Base-by-base conservation (phyloP, 257 asterid genomes). In the Ajuga chamaepitys region DNA sequence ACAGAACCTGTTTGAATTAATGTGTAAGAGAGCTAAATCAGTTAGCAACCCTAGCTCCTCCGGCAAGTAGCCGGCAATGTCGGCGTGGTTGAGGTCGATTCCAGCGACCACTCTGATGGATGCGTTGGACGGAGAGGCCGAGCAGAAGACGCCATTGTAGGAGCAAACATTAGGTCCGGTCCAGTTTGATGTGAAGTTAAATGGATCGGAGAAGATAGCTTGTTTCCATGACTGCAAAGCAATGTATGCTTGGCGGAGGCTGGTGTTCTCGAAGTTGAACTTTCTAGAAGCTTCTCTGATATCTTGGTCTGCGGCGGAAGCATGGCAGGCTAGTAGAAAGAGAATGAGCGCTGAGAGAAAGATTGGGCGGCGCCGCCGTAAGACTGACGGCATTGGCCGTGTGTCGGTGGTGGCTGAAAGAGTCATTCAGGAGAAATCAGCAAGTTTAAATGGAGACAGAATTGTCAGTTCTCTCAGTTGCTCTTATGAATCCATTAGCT, bases 181-280 rank as follows among this genome's bases (percentile, higher is more conserved):
- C 89, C 89, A 83, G 48, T 76, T 74, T 0, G 73, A 5, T 0
- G 89, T 83, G 68, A 78, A 73, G 67, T 83, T 83, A 70, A 67
- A 71, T 6, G 89, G 86, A 76, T 83, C 89, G 24, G 89, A 83
- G 76, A 58, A 75, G 30, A 83, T 83, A 4, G 82, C 79, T 0
- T 52, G 64, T 42, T 83, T 80, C 86, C 84, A 80, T 7, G 89
- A 72, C 10, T 78, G 89, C 20, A 83, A 32, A 2, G 89, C 89
- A 67, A 63, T 73, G 86, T 83, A 80, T 35, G 89, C 89, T 51
- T 58, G 81, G 17, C 78, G 76, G 64, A 82, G 80, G 4, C 72
- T 75, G 0, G 78, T 81, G 58, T 82, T 82, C 40, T 77, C 85
- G 40, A 82, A 82, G 32, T 68, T 75, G 5, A 81, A 32, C 35